phyloP scores from a whole-genome alignment of 306 rosid genomes.

The Senna tora region DNA sequence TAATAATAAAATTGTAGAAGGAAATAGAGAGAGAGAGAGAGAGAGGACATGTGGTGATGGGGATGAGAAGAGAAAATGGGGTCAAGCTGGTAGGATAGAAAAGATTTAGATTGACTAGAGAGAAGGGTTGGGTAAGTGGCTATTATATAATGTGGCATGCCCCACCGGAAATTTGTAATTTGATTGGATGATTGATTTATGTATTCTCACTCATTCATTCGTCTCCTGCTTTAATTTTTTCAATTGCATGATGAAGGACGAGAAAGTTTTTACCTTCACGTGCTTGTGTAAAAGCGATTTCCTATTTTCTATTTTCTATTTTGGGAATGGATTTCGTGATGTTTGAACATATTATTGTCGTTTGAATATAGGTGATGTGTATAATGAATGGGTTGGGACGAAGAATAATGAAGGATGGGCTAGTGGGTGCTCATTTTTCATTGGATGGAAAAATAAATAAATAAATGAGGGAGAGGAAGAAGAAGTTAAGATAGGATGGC shows the following conservation, averaged over 20 bases:
- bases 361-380: conserved; percentile 17
- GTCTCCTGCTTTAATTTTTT: too few relatives aligned
- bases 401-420: conserved; percentile 30
- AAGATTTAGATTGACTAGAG: conserved; percentile 17
- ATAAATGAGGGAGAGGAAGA: conserved; percentile 25
- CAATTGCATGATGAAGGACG: too few relatives aligned
- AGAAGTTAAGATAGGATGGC: conserved; percentile 2
- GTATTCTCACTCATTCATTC: too few relatives aligned
- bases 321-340: not conserved
- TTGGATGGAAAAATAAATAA: not conserved
- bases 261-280: conserved; percentile 13
- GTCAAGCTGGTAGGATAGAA: conserved; percentile 38
- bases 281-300: conserved; percentile 4
- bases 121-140: not conserved
- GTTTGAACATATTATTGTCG: conserved; percentile 15
- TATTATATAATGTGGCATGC: conserved; percentile 20
- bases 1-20: not conserved
- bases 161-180: conserved; percentile 39
- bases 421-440: not conserved
- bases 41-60: conserved; percentile 37
- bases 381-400: not conserved
- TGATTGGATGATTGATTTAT: too few relatives aligned
- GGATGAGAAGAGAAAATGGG: conserved; percentile 36
- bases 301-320: not conserved
- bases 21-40: not conserved